Evolutionary conservation across 2,329 filamentous ascomycete species (phyloP), one percentile per base, ranked within the genome.

Genomic region (Trichoderma oligosporum): DNA sequence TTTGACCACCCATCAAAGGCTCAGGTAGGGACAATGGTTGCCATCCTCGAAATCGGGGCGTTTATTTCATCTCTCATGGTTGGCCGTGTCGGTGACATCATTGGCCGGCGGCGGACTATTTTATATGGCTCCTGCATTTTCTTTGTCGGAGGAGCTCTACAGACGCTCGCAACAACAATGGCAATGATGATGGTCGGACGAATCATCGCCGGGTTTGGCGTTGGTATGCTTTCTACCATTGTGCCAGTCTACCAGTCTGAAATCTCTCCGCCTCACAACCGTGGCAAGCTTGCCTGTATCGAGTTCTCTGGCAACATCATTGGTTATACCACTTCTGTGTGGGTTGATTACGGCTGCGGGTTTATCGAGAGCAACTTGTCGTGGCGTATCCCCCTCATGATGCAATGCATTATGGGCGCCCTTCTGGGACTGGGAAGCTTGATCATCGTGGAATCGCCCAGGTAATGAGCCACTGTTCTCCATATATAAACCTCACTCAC

Each of bases 231-330:
- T 45, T 96, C 91, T 0, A 93, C 91, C 46, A 96, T 96, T 64
- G 91, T 96, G 1, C 92, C 92, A 0, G 88, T 96, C 44, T 96
- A 96, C 70, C 91, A 96, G 70, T 93, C 91, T 42, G 92, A 96
- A 70, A 96, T 96, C 67, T 97, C 93, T 41, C 94, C 94, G 47
- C 91, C 94, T 4, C 94, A 99, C 69, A 97, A 96, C 73, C 83
- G 94, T 66, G 94, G 94, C 62, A 95, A 94, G 74, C 81, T 99
- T 61, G 94, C 93, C 22, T 97, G 94, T 72, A 97, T 99, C 64
- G 94, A 99, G 72, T 99, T 97, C 69, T 93, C 93, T 0, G 94
- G 94, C 54, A 99, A 99, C 73, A 96, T 99, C 62, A 87, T 90
- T 60, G 94, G 94, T 29, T 99, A 99, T 71, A 88, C 93, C 55